Conservation (phyloP, 225 moss, liverwort and hornwort species). For the Pseudisothecium myosuroides region DNA sequence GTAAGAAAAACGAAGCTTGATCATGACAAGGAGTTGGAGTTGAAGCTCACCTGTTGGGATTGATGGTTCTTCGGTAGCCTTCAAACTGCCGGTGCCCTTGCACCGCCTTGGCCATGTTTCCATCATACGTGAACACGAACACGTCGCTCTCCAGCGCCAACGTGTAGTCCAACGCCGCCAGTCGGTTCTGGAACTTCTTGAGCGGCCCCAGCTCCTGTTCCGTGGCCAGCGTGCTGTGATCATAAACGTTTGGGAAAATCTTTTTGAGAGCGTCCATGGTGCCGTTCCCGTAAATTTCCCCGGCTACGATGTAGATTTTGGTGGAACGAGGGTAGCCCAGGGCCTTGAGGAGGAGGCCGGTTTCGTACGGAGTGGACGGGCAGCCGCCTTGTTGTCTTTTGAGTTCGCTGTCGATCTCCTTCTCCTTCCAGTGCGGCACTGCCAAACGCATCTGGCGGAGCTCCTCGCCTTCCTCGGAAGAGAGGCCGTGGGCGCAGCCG, state of each 20-base stretch:
- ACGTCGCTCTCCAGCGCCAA: conserved; percentile 80
- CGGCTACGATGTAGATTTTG: conserved; percentile 92
- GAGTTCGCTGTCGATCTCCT: conserved; percentile 70
- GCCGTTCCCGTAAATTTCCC: conserved; percentile 71
- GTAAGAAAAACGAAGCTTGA: background rate
- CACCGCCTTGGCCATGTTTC: conserved; percentile 92
- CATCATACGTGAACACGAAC: conserved; percentile 82
- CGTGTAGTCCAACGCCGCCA: conserved; percentile 73
- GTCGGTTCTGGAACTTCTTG: conserved; percentile 63
- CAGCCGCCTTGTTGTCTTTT: conserved; percentile 80
- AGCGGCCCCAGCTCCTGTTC: conserved; percentile 46
- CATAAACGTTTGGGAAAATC: conserved; percentile 58
- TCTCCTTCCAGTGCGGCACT: conserved; percentile 93
- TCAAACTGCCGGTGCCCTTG: conserved; percentile 90
- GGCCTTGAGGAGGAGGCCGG: conserved; percentile 56
- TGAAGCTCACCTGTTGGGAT: conserved; percentile 56
- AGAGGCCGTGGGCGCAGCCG: conserved; percentile 76
- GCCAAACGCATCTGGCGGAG: conserved; percentile 64
- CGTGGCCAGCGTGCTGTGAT: conserved; percentile 54
- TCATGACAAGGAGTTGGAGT: background rate
- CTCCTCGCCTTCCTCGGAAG: conserved; percentile 41
- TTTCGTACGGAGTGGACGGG: conserved; percentile 72
- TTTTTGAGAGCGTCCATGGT: conserved; percentile 46
- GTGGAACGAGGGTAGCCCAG: conserved; percentile 64
- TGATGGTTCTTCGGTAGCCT: conserved; percentile 65